Conservation (phyloP, 805 yeast species). For the Tetrapisispora namnaoensis region DNA sequence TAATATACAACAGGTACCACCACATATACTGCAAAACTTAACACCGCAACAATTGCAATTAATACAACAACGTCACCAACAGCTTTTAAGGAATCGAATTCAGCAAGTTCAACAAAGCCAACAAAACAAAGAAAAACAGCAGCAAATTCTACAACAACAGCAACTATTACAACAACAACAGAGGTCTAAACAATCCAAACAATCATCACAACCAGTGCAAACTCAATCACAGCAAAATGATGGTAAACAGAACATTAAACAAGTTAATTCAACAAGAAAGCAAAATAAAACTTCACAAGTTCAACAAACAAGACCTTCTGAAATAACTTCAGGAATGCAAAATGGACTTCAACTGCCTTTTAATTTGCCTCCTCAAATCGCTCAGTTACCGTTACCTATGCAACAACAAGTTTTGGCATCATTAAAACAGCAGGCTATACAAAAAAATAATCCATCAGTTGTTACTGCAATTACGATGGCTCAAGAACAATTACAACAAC, state of each 20-base stretch:
- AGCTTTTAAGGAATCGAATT: slow-evolving; percentile 21
- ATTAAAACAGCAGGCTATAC: slow-evolving; percentile 27
- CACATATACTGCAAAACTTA: slow-evolving; percentile 24
- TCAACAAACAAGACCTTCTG: not conserved
- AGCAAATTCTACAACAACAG: slow-evolving; percentile 5
- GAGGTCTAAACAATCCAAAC: not conserved
- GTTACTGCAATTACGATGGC: slow-evolving; percentile 24
- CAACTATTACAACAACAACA: slow-evolving; percentile 1
- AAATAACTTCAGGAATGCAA: not conserved
- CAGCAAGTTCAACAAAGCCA: slow-evolving; percentile 18
- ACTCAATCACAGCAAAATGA: slow-evolving; percentile 2
- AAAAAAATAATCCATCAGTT: slow-evolving; percentile 24
- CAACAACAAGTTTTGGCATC: slow-evolving; percentile 25
- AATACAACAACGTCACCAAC: slow-evolving; percentile 30
- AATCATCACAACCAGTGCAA: not conserved
- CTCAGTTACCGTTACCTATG: slow-evolving; percentile 25
- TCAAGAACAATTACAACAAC: slow-evolving; percentile 25
- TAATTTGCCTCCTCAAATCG: slow-evolving; percentile 28
- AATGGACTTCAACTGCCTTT: slow-evolving; percentile 5
- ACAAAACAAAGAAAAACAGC: slow-evolving; percentile 6
- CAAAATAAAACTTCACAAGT: slow-evolving; percentile 1
- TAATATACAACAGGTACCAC: slow-evolving; percentile 27
- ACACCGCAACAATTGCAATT: slow-evolving; percentile 26
- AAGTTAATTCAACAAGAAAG: slow-evolving; percentile 4
- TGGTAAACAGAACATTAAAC: slow-evolving; percentile 4